Evolutionary conservation across 2,329 filamentous ascomycete genomes (phyloP), one percentile per base, ranked within the genome.

Genomic region (Fusarium vanettenii): DNA sequence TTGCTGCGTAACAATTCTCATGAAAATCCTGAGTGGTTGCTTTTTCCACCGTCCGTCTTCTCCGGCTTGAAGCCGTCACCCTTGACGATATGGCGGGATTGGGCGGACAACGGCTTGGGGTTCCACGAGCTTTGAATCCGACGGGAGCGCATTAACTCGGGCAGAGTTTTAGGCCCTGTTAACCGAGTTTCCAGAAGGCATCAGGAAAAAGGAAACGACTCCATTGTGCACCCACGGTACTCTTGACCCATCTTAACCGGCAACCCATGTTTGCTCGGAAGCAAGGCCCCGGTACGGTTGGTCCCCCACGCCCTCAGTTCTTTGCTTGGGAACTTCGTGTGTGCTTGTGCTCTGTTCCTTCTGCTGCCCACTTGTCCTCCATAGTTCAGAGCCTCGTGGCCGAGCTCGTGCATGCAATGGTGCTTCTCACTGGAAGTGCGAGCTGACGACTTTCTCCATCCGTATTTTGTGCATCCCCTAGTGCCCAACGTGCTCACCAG

Each of bases 161-260:
- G 37, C 55, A 29, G 37, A 60, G 29, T 52, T 55, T 48, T 35
- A 14, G 43, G 57, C 65, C 60, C 66, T 69, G 63, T 37, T 56
- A 60, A 35, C 35, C 57, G 57, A 60, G 64, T 66, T 78, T 77
- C 76, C 78, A 75, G 75, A 78, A 78, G 66, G 62, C 57, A 33
- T 35, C 64, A 35, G 35, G 59, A 60, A 62, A 67, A 29, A 56
- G 59, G 57, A 63, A 29, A 56, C 69, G 39, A 60, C 50, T 43
- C 63, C 62, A 43, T 70, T 61, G 27, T 59, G 20, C 13, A 59
- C 64, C 56, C 43, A 22, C 55, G 60, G 29, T 27, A 27, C 18
- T 52, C 45, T 61, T 64, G 56, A 41, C 59, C 70, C 50, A 59
- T 39, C 35, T 41, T 27, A 37, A 16, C 52, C 22, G 56, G 72